Evolutionary conservation across 306 rosid genomes (phyloP), one percentile per base, ranked within the genome.

Genomic region (Medicago ruthenica): DNA sequence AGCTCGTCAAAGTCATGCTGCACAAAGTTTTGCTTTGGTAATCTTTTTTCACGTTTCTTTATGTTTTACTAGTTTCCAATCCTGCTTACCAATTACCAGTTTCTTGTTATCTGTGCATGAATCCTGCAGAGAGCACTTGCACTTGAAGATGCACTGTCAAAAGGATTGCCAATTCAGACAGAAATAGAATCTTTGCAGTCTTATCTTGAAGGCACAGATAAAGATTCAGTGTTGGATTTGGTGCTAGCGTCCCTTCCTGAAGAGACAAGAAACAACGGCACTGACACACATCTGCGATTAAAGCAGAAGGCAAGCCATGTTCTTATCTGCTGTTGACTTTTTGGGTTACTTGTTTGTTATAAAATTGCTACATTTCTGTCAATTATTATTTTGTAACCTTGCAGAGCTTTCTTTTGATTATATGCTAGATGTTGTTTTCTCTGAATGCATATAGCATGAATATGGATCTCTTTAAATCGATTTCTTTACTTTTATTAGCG

Each of bases 1-100:
- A 89, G 94, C 97, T 79, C 97, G 94, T 44, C 90, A 86, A 53
- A 90, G 86, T 87, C 89, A 92, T 86, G 92, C 96, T 59, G 90
- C 98, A 64, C 92, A 90, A 83, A 87, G 85, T 77, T 88, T 96
- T 85, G 92, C 98, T 60, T 51, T 90, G 99, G 99, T 92, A 85
- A 81, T 62, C 9, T 76, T 16, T n/a, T 16, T 5, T 48, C n/a
- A 21, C 15, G 20, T 55, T 79, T 50, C 54, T 53, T 44, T 45
- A 4, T 66, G 44, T 70, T 55, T 60, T 37, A 54, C 73, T 45
- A 65, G 54, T 63, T 74, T 74, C 42, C 62, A 41, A 34, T 45
- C 51, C 31, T 57, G 74, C 69, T 61, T 76, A 68, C 74, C 50
- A 67, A 48, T 47, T 53, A 41, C 72, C 80, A 44, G 39, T 61